A percentile compares a stretch with the other conserved stretches of the same genome.
Evolutionary conservation across 106 monocot species (phyloP).

Genomic region (Posidonia australis): DNA sequence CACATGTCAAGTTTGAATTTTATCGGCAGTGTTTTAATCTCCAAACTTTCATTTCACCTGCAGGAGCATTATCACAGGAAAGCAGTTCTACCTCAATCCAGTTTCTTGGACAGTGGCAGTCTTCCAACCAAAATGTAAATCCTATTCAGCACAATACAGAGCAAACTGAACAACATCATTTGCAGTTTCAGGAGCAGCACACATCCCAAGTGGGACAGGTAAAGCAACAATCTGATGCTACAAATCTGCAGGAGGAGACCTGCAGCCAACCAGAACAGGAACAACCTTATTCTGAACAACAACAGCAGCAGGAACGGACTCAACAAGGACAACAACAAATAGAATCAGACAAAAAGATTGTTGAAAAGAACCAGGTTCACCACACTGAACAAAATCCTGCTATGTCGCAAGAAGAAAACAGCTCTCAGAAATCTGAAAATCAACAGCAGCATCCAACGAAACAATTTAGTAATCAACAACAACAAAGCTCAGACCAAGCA

Average conservation of each 20-base stretch:
- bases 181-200: conserved; percentile 22
- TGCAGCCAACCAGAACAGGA: conserved; percentile 19
- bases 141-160: conserved; percentile 17
- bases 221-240: conserved; percentile 12
- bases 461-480: conserved; percentile 42
- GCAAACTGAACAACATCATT: conserved; percentile 27
- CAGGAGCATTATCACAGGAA: conserved; percentile 27
- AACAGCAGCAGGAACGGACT: conserved; percentile 7
- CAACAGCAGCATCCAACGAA: conserved; percentile 24
- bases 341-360: conserved; percentile 1
- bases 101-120: conserved; percentile 27
- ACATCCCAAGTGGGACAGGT: conserved; percentile 17
- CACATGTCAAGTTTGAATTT: background rate
- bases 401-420: conserved; percentile 21
- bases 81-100: conserved; percentile 29
- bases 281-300: conserved; percentile 16
- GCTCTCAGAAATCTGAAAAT: conserved; percentile 19
- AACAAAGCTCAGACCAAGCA: conserved; percentile 31
- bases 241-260: conserved; percentile 23
- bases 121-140: conserved; percentile 32
- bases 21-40: background rate
- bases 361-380: conserved; percentile 22
- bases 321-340: conserved; percentile 9
- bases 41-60: background rate
- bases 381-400: conserved; percentile 21